A percentile compares a stretch with the other conserved stretches of the same genome.
Evolutionary conservation across 202 grass and related monocot species (phyloP).

Genomic region (Schoenoplectus triqueter): DNA sequence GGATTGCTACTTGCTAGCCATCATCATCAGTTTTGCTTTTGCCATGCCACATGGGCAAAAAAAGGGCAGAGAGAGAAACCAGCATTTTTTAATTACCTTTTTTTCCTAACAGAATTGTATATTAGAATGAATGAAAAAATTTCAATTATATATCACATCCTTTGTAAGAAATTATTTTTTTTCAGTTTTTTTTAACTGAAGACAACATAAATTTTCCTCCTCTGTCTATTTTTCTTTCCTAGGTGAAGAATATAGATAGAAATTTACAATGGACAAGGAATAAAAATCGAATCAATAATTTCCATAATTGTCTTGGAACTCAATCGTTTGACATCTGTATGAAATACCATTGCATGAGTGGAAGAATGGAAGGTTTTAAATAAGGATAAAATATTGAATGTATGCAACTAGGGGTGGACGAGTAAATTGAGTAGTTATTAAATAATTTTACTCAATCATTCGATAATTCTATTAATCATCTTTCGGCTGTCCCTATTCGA

Average conservation of each 20-base stretch:
- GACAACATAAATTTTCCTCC: too few relatives aligned
- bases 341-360: background rate
- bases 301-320: background rate
- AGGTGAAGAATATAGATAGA: too few relatives aligned
- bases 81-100: background rate
- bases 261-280: background rate
- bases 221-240: too few relatives aligned
- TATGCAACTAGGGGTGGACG: too few relatives aligned
- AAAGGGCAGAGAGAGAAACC: background rate
- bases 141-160: background rate
- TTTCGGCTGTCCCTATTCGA: too few relatives aligned
- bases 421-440: too few relatives aligned
- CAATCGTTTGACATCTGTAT: background rate
- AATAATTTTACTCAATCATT: too few relatives aligned
- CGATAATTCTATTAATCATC: too few relatives aligned
- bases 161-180: background rate
- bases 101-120: background rate
- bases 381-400: background rate
- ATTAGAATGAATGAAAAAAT: background rate
- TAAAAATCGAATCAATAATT: background rate
- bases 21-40: background rate
- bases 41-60: slow-evolving; percentile 17
- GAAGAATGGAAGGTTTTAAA: background rate
- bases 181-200: too few relatives aligned
- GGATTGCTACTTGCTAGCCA: background rate